Base-by-base conservation (phyloP, 2,329 filamentous ascomycete species). In the Clarireedia paspali region DNA sequence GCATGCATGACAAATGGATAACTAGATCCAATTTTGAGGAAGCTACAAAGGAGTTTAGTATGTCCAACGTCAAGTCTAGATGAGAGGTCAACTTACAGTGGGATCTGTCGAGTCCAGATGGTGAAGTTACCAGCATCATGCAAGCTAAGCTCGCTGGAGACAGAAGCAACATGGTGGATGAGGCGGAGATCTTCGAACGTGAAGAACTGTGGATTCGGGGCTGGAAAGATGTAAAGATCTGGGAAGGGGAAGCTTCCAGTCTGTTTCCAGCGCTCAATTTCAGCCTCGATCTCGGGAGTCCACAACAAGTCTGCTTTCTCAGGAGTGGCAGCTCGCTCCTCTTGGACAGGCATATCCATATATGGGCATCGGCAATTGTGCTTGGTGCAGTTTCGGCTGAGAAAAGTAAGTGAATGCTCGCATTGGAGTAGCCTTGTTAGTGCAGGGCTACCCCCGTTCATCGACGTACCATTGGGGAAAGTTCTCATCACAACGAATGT, bases 351-450 rank as follows among this genome's bases (percentile, higher is more conserved):
- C 68, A 85, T 84, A 70, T 97, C 91, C 79, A 96, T 95, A 77
- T 97, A 99, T 66, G 96, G 94, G 74, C 94, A 99, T 68, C 91
- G 88, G 67, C 95, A 94, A 76, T 96, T 96, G 75, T 99, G 94
- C 75, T 97, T 99, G 60, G 92, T 96, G 75, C 94, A 99, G 74
- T 99, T 99, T 68, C 90, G 90, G 76, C 91, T 95, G n/a, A 23
- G 24, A 27, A n/a, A 14, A 14, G 44, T 47, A 56, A 55, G 55
- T 34, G 52, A 56, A 45, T 49, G n/a, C 44, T 47, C 23, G 14
- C 26, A 27, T 47, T 6, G 4, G 27, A 47, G 23, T 26, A 23
- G 24, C 23, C 20, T 30, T 26, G 9, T 39, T 10, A 47, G 12
- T 15, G 15, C 6, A 9, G 27, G 44, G 39, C 39, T 42, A 47